Evolutionary conservation across 257 asterid species (phyloP).

Genomic region (Solanum tarijense): DNA sequence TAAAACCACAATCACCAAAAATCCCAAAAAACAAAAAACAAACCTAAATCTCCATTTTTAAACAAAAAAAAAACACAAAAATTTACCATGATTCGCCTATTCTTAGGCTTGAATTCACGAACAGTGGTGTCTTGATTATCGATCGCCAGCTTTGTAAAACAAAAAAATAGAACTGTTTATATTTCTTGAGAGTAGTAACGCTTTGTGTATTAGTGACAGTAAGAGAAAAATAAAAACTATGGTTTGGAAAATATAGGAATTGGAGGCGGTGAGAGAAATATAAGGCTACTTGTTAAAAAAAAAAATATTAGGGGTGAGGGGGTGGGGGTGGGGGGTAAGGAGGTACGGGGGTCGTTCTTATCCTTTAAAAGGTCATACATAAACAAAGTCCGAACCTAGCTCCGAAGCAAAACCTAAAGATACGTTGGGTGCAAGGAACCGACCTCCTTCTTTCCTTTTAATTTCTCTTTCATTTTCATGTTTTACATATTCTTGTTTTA

Average conservation of each 20-base stretch:
- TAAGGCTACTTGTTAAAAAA: constrained; percentile 14
- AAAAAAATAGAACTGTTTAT: constrained; percentile 8
- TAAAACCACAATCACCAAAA: background rate
- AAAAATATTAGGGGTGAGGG: background rate
- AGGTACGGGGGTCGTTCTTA: constrained; percentile 5
- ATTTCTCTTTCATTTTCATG: background rate
- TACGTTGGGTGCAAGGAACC: constrained; percentile 13
- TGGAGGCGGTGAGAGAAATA: constrained; percentile 30
- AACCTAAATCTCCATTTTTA: background rate
- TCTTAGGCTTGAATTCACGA: constrained; percentile 67
- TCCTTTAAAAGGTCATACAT: constrained; percentile 4
- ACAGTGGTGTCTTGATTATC: constrained; percentile 47
- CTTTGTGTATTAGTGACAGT: background rate
- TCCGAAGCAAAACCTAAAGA: constrained; percentile 7
- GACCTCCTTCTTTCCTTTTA: constrained; percentile 2
- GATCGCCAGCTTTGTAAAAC: constrained; percentile 63
- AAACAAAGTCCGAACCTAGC: constrained; percentile 4
- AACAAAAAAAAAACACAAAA: background rate
- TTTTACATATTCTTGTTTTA: background rate
- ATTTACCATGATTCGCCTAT: constrained; percentile 64
- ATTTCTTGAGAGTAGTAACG: constrained; percentile 16
- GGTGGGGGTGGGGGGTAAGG: background rate
- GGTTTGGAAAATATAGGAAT: constrained; percentile 7
- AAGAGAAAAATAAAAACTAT: background rate
- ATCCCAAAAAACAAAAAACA: background rate